Evolutionary conservation across 1,284 basidiomycete genomes (phyloP), one percentile per base, ranked within the genome.

Genomic region (Ceratobasidium sp.): DNA sequence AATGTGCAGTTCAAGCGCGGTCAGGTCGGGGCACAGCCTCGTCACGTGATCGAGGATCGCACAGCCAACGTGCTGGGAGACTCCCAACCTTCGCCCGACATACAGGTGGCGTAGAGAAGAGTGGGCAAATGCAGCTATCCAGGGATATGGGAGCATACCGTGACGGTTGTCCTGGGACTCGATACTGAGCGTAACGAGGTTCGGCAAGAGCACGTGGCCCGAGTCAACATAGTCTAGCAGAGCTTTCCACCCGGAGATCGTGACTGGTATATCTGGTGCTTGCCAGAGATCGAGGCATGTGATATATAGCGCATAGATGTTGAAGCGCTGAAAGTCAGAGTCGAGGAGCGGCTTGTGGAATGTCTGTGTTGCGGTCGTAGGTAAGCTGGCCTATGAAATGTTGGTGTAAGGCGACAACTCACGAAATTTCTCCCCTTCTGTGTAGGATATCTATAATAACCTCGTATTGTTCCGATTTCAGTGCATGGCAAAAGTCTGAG

Each of bases 401-500:
- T n/a, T 5, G 9, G 9, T 2, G 13, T 9, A 44, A 42, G 10
- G 20, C n/a, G 6, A 10, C 18, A 40, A 64, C 61, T 64, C 23
- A 64, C 61, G 44, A 44, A 64, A 40, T 64, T 64, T 44, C 23
- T 64, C 20, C 61, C 61, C 20, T 4, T 7, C 20, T 64, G 5
- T n/a, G 6, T 64, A 20, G 13, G 40, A 6, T 20, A n/a, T 33
- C 33, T 33, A 33, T 33, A 33, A 4, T 33, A 33, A 4, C 33
- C 33, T 33, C 33, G 33, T 33, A 33, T 33, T 33, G 33, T 33
- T 4, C 33, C 44, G 23, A 64, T 26, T 40, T 64, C 61, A 12
- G 61, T 64, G 13, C 61, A 64, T 5, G 61, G 61, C 39, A 64
- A 64, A n/a, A 64, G 61, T 44, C 23, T 40, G n/a, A 64, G 42